Conservation (phyloP, 176 grass and related monocot species). For the Oryza nivara region DNA sequence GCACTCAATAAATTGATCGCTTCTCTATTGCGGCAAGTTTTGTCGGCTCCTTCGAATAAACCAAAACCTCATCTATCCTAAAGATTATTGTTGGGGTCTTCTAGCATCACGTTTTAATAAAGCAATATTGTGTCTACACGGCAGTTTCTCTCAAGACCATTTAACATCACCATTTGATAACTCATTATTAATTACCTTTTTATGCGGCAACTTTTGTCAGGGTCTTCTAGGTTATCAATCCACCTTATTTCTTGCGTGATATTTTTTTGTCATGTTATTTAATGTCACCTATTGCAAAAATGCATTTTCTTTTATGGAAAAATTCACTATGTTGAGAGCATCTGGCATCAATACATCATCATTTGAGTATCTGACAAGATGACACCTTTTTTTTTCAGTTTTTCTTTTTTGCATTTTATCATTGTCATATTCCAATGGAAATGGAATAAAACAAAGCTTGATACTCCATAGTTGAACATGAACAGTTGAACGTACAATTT, state of each 20-base stretch:
- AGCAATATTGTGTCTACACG: not conserved
- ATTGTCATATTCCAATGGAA: not conserved
- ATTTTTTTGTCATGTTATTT: not conserved
- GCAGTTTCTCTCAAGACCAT: slow-evolving; percentile 18
- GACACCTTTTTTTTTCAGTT: not conserved
- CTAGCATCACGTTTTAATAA: slow-evolving; percentile 6
- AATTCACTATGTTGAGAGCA: not conserved
- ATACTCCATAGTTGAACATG: not conserved
- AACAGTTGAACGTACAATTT: not conserved
- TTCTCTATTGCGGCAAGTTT: not conserved
- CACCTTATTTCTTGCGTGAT: not conserved
- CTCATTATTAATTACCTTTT: not conserved
- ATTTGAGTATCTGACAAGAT: not conserved
- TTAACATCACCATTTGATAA: slow-evolving; percentile 12
- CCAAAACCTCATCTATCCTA: not conserved
- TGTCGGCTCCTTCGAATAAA: not conserved
- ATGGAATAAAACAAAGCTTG: not conserved
- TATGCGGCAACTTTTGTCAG: not conserved
- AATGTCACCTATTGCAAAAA: not conserved
- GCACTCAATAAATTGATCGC: not conserved
- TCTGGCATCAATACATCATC: not conserved
- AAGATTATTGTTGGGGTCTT: slow-evolving; percentile 25
- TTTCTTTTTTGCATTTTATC: not conserved
- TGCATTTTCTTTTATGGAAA: not conserved
- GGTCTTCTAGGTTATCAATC: not conserved